Conservation (phyloP, 1,284 basidiomycete species). For the Ceratobasidium sp. region DNA sequence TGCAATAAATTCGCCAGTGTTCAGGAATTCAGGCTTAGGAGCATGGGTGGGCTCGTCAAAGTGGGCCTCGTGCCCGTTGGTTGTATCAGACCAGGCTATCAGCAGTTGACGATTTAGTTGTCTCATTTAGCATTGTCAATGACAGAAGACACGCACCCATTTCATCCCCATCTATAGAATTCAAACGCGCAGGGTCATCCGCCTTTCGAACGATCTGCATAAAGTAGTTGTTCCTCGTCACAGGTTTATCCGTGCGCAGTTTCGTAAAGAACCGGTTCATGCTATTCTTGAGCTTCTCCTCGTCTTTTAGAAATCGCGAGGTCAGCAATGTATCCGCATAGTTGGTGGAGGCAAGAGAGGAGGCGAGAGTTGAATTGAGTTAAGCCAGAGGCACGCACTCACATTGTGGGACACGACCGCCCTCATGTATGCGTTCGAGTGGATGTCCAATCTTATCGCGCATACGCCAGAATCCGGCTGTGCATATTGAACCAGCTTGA, state of each 20-base stretch:
- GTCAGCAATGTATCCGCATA: neutral
- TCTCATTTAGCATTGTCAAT: too few relatives aligned
- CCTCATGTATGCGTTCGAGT: slow-evolving; percentile 76
- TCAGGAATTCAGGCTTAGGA: slow-evolving; percentile 31
- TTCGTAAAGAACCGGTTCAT: slow-evolving; percentile 77
- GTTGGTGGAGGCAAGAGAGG: slow-evolving; percentile 16
- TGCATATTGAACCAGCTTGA: slow-evolving; percentile 74
- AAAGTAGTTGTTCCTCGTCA: slow-evolving; percentile 71
- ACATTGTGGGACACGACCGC: slow-evolving; percentile 78
- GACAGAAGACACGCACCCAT: slow-evolving; percentile 4
- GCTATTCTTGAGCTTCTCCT: slow-evolving; percentile 70
- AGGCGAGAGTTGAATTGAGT: too few relatives aligned
- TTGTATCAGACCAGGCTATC: slow-evolving; percentile 75
- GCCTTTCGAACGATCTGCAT: slow-evolving; percentile 56
- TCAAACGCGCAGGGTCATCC: slow-evolving; percentile 17
- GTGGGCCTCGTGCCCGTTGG: slow-evolving; percentile 71
- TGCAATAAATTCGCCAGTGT: slow-evolving; percentile 55
- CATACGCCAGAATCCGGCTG: slow-evolving; percentile 78
- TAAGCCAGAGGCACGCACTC: too few relatives aligned
- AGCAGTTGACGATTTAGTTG: slow-evolving; percentile 52
- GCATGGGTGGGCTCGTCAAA: slow-evolving; percentile 53
- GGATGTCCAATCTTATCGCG: slow-evolving; percentile 78
- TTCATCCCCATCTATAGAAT: slow-evolving; percentile 23
- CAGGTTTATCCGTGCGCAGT: slow-evolving; percentile 72
- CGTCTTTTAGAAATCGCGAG: slow-evolving; percentile 59